phyloP scores from a whole-genome alignment of 805 yeast species.

The Candida hispaniensis region DNA sequence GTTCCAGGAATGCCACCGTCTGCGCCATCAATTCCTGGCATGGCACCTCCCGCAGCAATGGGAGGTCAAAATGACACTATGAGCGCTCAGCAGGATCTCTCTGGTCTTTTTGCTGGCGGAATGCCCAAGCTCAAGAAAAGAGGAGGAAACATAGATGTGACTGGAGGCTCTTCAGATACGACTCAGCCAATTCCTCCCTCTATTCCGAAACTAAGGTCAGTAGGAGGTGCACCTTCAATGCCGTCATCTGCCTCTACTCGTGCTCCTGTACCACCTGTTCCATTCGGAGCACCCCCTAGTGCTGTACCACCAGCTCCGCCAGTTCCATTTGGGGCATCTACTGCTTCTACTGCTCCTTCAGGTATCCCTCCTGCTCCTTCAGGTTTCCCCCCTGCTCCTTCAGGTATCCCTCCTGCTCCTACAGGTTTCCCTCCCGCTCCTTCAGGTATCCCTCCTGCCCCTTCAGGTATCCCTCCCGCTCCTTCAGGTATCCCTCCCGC shows the following conservation, averaged over 20 bases:
- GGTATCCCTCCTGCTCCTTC: constrained; percentile 27
- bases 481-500: constrained; percentile 20
- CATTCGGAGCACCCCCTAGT: constrained; percentile 15
- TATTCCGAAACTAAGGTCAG: constrained; percentile 16
- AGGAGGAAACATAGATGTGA: constrained; percentile 26
- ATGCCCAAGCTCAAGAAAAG: constrained; percentile 57
- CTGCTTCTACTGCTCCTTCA: constrained; percentile 22
- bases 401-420: constrained; percentile 17
- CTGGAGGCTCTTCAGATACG: constrained; percentile 23
- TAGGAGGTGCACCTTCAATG: constrained; percentile 18
- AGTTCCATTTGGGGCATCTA: too few species aligned
- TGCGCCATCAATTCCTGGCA: constrained; percentile 24
- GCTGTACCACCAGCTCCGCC: too few species aligned
- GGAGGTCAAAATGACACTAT: constrained; percentile 25
- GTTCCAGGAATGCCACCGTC: constrained; percentile 20
- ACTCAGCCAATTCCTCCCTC: constrained; percentile 24
- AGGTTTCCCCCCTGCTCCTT: constrained; percentile 19
- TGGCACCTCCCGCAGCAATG: constrained; percentile 29
- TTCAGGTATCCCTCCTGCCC: constrained; percentile 4
- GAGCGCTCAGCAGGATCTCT: constrained; percentile 28
- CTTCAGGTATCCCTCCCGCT: constrained; percentile 16
- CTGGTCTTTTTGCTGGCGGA: constrained; percentile 58
- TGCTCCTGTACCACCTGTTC: constrained; percentile 25
- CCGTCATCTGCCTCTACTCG: constrained; percentile 23
- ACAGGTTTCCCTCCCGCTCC: constrained; percentile 12